Percentiles rank a stretch among this genome's conserved stretches.
These are phyloP conservation scores for Thelonectria blattea DNA, from an alignment of 2,329 filamentous ascomycete genomes.

Conservation along the genomic window DNA sequence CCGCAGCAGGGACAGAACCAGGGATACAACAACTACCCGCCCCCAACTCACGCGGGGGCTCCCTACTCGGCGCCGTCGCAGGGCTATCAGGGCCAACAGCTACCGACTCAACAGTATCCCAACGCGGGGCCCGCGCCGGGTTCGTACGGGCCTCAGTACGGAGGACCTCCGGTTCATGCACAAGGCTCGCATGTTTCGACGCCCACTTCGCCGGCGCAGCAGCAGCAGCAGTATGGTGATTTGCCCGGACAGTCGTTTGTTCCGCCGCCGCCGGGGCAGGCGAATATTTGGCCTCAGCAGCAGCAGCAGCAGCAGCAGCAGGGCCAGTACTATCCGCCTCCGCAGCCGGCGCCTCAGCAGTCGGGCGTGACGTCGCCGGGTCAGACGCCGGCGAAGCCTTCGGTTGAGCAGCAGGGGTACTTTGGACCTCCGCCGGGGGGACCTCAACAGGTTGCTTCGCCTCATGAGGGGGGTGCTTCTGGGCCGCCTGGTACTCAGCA, in stretches of 20 bases:
- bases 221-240: slow-evolving; percentile 1
- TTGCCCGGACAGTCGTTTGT: neutral
- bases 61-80: slow-evolving; percentile 1
- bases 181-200: neutral
- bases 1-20: slow-evolving; percentile 8
- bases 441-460: neutral
- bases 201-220: slow-evolving; percentile 4
- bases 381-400: neutral
- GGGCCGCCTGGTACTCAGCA: neutral
- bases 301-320: slow-evolving; percentile 24
- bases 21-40: slow-evolving; percentile 1
- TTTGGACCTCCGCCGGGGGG: neutral
- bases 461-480: neutral
- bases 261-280: neutral
- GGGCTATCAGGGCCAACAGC: neutral
- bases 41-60: neutral
- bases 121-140: neutral
- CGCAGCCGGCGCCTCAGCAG: slow-evolving; percentile 1
- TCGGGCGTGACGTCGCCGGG: slow-evolving; percentile 7
- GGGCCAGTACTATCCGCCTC: neutral
- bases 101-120: slow-evolving; percentile 6
- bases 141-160: slow-evolving; percentile 13
- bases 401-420: neutral
- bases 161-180: neutral
- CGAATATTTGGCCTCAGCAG: neutral